Evolutionary conservation across 2,329 filamentous ascomycete species (phyloP), one percentile per base, ranked within the genome.

Genomic region (Aspergillus felis): DNA sequence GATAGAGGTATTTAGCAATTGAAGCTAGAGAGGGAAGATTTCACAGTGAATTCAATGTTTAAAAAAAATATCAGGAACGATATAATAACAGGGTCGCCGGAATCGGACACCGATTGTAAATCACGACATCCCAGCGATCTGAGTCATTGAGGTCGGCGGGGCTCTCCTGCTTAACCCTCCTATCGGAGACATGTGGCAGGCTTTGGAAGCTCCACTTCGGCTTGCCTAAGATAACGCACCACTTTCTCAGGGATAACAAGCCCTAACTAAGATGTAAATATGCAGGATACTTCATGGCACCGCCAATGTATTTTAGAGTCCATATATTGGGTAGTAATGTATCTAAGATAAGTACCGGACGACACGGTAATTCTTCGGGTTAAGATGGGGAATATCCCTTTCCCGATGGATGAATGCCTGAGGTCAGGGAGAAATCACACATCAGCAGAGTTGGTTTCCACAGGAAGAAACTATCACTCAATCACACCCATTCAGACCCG

Each of bases 401-500:
- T 38, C 14, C 32, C 14, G 14, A 38, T 38, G 14, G 14, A 17
- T 38, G 32, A 38, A 5, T 35, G 5, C 14, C 32, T 38, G 14
- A 38, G 4, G 5, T 17, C 32, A 17, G 32, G 14, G 32, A 35
- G 32, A 5, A 35, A 35, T 17, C 32, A 35, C 12, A 17, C 22
- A 22, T 22, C 50, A 51, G 20, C 14, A 22, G 8, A n/a, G 35
- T 38, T 35, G 28, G 22, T 27, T 24, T 49, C 14, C 42, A 25
- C 42, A 47, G 54, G 25, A 35, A 52, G 50, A 51, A 46, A 51
- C 24, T 53, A 47, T 25, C 38, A 22, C 20, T 24, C 35, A 35
- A 24, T 20, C 49, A 46, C 27, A 29, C 17, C 8, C 17, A 49
- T 55, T 66, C 65, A 78, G 29, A 78, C 71, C 60, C 76, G 71